Conservation (phyloP, 164 flowering plant species). For the Liriodendron chinense region DNA sequence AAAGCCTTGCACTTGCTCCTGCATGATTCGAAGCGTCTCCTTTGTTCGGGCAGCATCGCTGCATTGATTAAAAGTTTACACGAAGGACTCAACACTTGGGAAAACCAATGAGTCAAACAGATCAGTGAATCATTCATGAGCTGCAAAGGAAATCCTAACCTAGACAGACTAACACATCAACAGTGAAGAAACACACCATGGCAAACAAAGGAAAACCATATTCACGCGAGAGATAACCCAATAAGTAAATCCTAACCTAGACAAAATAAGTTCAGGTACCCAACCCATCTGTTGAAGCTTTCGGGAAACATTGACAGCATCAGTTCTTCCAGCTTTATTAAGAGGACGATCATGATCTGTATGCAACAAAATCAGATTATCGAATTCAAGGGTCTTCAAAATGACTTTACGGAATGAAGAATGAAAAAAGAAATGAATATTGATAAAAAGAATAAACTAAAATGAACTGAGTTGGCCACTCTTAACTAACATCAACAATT, state of each 20-base stretch:
- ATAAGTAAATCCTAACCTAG: conserved; percentile 44
- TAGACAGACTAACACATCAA: not conserved
- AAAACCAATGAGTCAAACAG: not conserved
- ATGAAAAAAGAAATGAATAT: not conserved
- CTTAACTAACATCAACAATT: not conserved
- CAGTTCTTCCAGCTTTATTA: conserved; percentile 68
- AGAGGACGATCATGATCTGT: conserved; percentile 92
- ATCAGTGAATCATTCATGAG: not conserved
- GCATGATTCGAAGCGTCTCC: conserved; percentile 83
- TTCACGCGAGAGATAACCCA: not conserved
- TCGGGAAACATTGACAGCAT: conserved; percentile 60
- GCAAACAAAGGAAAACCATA: not conserved
- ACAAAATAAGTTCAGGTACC: conserved; percentile 85
- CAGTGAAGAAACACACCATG: not conserved
- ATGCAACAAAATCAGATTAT: not conserved
- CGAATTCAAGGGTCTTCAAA: not conserved
- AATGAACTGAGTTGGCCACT: not conserved
- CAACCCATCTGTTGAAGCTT: conserved; percentile 77
- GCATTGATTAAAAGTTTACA: conserved; percentile 14
- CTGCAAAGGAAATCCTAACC: too few relatives aligned
- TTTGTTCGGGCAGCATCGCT: conserved; percentile 79
- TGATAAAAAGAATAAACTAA: not conserved
- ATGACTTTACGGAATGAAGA: not conserved
- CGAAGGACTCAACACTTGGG: not conserved
- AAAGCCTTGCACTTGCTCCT: conserved; percentile 61